Conservation (phyloP, 345 rosid species). For the Geranium rotundifolium region DNA sequence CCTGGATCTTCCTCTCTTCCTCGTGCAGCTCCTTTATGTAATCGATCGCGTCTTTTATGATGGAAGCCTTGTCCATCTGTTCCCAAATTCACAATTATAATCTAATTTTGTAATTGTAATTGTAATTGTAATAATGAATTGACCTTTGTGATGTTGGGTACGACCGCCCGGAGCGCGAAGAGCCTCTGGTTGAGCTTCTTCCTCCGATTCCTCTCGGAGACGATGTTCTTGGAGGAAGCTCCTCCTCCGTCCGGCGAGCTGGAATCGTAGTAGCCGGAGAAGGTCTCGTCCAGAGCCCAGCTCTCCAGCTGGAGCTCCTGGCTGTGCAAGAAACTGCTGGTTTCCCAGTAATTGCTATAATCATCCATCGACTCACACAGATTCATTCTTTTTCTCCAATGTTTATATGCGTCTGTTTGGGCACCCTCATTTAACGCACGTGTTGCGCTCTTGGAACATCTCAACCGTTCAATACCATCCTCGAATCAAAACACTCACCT, state of each 20-base stretch:
- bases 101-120: too few species aligned
- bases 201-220: constrained; percentile 81
- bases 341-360: too few species aligned
- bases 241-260: constrained; percentile 95
- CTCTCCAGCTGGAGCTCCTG: too few species aligned
- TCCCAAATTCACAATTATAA: not conserved
- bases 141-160: constrained; percentile 91
- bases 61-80: constrained; percentile 99
- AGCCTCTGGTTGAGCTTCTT: constrained; percentile 85
- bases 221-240: constrained; percentile 73
- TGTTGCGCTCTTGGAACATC: too few species aligned
- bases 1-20: constrained; percentile 56
- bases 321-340: too few species aligned
- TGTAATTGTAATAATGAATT: not conserved
- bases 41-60: constrained; percentile 83
- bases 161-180: constrained; percentile 82
- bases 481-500: too few species aligned
- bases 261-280: constrained; percentile 52
- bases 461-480: too few species aligned
- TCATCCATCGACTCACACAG: too few species aligned
- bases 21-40: constrained; percentile 77
- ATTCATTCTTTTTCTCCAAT: too few species aligned
- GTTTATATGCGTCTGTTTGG: too few species aligned
- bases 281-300: too few species aligned
- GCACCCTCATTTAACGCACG: too few species aligned